These are phyloP conservation scores for Pseudopyrenochaeta lycopersici DNA, from an alignment of 2,329 filamentous ascomycete genomes.

Conservation along the genomic window DNA sequence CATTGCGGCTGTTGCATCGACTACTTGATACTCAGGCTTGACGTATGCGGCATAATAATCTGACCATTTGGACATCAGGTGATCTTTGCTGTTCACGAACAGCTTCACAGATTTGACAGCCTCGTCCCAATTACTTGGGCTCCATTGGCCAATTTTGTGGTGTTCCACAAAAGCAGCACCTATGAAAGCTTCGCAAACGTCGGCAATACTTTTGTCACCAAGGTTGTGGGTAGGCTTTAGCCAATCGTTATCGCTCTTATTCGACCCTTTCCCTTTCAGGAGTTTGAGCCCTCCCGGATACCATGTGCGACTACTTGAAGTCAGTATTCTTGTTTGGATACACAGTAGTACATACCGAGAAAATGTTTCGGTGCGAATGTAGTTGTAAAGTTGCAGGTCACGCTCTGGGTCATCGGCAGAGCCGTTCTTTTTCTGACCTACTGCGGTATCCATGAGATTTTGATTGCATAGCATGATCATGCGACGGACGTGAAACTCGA, in stretches of 20 bases:
- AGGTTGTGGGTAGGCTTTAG: conserved; percentile 68
- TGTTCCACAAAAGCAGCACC: conserved; percentile 77
- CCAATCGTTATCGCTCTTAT: conserved; percentile 57
- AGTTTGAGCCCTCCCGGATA: conserved; percentile 84
- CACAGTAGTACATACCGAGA: conserved; percentile 62
- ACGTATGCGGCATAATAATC: conserved; percentile 78
- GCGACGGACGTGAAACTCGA: conserved; percentile 85
- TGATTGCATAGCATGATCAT: conserved; percentile 93
- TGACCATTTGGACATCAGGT: conserved; percentile 72
- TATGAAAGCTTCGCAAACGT: conserved; percentile 94
- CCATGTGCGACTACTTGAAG: conserved; percentile 72
- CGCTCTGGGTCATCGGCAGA: conserved; percentile 48
- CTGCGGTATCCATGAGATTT: conserved; percentile 82
- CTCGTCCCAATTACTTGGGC: conserved; percentile 63
- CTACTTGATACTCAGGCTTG: conserved; percentile 75
- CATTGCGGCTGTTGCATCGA: conserved; percentile 70
- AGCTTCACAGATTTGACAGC: conserved; percentile 72
- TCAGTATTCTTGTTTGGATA: conserved; percentile 21
- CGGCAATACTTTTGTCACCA: conserved; percentile 89
- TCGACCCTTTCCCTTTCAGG: conserved; percentile 73
- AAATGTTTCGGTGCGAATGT: conserved; percentile 84
- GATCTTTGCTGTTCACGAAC: conserved; percentile 74
- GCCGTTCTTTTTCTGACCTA: conserved; percentile 46
- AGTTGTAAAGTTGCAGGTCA: conserved; percentile 70
- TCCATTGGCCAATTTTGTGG: conserved; percentile 54